A percentile compares a stretch with the other conserved stretches of the same genome.
Conservation (phyloP, 768 basidiomycete species). For the Collybiopsis luxurians region DNA sequence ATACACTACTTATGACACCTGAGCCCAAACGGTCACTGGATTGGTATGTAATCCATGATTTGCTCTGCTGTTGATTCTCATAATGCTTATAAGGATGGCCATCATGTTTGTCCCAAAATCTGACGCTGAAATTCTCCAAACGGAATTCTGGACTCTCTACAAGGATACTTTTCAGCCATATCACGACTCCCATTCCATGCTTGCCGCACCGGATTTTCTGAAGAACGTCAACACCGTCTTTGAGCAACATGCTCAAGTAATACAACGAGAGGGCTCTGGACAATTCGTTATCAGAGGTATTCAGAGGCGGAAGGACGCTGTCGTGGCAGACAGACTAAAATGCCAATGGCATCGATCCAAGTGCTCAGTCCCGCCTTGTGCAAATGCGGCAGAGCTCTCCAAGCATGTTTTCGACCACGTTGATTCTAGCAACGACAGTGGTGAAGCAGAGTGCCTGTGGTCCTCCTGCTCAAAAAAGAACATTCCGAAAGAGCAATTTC, state of each 20-base stretch:
- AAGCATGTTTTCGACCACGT: conserved; percentile 68
- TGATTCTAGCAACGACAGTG: conserved; percentile 32
- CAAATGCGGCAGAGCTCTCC: conserved; percentile 62
- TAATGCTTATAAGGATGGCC: conserved; percentile 69
- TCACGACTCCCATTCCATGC: conserved; percentile 54
- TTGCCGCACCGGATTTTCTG: conserved; percentile 91
- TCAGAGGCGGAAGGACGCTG: conserved; percentile 57
- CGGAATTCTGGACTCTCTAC: conserved; percentile 95
- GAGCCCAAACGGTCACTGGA: conserved; percentile 84
- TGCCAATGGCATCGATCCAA: conserved; percentile 75
- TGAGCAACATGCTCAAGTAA: conserved; percentile 74
- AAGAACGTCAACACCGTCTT: conserved; percentile 88
- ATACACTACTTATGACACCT: conserved; percentile 48
- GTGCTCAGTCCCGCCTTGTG: conserved; percentile 46
- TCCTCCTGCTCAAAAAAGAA: conserved; percentile 52
- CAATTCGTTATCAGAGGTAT: conserved; percentile 91
- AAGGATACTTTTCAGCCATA: conserved; percentile 73
- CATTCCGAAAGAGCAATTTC: conserved; percentile 46
- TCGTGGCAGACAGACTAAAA: conserved; percentile 60
- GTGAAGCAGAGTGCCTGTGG: conserved; percentile 67
- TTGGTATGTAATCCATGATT: conserved; percentile 47
- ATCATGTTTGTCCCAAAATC: conserved; percentile 77
- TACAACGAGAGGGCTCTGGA: conserved; percentile 72
- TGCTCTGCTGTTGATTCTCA: neutral
- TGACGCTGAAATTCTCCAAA: conserved; percentile 85